Evolutionary conservation across 2,329 filamentous ascomycete species (phyloP).

Genomic region (Colletotrichum sp.): DNA sequence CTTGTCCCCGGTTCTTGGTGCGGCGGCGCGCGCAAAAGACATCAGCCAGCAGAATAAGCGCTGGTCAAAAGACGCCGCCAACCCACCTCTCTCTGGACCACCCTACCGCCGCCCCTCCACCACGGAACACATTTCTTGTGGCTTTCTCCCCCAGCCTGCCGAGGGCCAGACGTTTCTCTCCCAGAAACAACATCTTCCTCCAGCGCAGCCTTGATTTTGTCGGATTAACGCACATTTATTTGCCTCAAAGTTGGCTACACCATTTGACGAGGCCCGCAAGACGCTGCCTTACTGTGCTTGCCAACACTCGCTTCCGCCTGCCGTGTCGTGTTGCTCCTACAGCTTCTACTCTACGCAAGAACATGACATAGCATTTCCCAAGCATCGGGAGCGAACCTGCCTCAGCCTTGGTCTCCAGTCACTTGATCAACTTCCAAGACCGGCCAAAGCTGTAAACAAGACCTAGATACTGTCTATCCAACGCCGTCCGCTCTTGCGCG

Average conservation of each 20-base stretch:
- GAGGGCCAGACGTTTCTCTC: neutral
- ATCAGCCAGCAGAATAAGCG: constrained; percentile 7
- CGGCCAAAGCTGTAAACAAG: neutral
- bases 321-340: neutral
- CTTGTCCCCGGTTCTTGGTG: neutral
- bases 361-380: constrained; percentile 8
- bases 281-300: neutral
- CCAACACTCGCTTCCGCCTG: neutral
- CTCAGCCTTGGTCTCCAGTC: neutral
- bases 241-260: neutral
- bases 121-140: constrained; percentile 1
- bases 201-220: neutral
- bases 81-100: neutral
- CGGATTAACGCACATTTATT: neutral
- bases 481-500: neutral
- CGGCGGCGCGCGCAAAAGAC: neutral
- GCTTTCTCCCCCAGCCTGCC: neutral
- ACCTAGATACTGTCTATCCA: neutral
- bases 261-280: neutral
- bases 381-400: neutral
- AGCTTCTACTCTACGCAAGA: neutral
- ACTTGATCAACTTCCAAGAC: neutral
- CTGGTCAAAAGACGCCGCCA: constrained; percentile 11
- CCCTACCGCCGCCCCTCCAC: neutral
- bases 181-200: neutral